Conservation (phyloP, 2,329 filamentous ascomycete species). For the Pyrenochaeta sp. region DNA sequence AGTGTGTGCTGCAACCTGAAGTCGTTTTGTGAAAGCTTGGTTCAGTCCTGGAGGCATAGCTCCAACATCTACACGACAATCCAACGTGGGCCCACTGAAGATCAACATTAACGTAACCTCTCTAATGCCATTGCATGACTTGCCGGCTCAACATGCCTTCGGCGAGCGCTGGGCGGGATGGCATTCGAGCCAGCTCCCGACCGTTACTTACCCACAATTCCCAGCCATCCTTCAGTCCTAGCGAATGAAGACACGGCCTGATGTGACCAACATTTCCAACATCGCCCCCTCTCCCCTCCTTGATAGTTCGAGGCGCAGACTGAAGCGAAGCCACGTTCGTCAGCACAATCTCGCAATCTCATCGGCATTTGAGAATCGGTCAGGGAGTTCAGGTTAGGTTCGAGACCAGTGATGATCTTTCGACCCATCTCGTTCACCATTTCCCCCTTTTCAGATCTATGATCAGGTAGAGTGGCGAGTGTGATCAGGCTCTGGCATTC, state of each 20-base stretch:
- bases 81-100: not conserved
- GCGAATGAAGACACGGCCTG: constrained; percentile 1
- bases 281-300: constrained; percentile 7
- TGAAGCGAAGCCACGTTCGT: not conserved
- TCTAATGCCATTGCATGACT: constrained; percentile 1
- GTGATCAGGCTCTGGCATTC: not conserved
- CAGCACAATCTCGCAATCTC: not conserved
- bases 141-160: constrained; percentile 10
- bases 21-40: not conserved
- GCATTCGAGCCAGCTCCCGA: constrained; percentile 3
- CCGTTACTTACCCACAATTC: constrained; percentile 4
- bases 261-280: constrained; percentile 3
- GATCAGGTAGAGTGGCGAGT: not conserved
- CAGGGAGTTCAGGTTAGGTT: not conserved
- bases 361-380: not conserved
- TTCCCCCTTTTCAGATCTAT: not conserved
- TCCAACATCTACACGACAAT: constrained; percentile 4
- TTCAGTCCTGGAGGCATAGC: not conserved
- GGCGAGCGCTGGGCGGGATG: constrained; percentile 1
- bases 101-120: constrained; percentile 3
- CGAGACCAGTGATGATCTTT: not conserved
- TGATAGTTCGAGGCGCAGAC: constrained; percentile 1
- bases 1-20: not conserved
- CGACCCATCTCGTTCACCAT: not conserved
- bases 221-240: not conserved